Conservation (phyloP, 192 early-diverging fungal species). For the Spizellomyces sp. region DNA sequence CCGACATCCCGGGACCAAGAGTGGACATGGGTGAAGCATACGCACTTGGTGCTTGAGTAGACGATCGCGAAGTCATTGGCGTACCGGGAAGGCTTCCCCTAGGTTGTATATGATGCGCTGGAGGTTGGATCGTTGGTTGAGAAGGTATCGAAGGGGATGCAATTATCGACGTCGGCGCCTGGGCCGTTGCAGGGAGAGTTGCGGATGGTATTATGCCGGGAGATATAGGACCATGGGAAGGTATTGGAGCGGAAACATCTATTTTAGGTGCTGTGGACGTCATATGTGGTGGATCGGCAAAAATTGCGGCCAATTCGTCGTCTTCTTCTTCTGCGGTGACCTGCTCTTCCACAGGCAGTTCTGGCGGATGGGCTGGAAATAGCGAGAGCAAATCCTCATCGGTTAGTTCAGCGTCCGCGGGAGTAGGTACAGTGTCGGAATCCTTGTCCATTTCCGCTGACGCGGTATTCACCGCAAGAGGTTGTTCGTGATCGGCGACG, state of each 20-base stretch:
- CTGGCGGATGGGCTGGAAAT: slow-evolving; percentile 15
- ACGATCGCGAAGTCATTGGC: not conserved
- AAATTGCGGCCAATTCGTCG: slow-evolving; percentile 26
- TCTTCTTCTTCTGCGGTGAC: not conserved
- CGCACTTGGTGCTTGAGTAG: not conserved
- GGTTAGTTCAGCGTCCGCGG: not conserved
- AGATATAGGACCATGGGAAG: not conserved
- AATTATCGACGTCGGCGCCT: not conserved
- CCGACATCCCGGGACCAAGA: not conserved
- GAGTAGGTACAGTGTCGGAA: not conserved
- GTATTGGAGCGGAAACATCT: no score
- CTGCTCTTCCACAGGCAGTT: not conserved
- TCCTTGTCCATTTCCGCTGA: slow-evolving; percentile 1
- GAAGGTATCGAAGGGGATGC: not conserved
- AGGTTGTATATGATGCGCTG: not conserved
- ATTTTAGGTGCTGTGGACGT: not conserved
- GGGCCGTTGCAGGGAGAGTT: not conserved
- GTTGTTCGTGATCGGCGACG: slow-evolving; percentile 27
- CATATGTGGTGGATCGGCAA: slow-evolving; percentile 22
- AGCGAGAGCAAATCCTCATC: slow-evolving; percentile 25
- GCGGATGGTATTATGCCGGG: not conserved
- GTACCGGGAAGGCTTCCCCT: not conserved
- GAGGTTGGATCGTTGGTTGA: not conserved
- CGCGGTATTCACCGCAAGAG: slow-evolving; percentile 2
- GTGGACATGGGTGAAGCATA: not conserved